Evolutionary conservation across 345 rosid species (phyloP).

Genomic region (Eucalyptus pauciflora): DNA sequence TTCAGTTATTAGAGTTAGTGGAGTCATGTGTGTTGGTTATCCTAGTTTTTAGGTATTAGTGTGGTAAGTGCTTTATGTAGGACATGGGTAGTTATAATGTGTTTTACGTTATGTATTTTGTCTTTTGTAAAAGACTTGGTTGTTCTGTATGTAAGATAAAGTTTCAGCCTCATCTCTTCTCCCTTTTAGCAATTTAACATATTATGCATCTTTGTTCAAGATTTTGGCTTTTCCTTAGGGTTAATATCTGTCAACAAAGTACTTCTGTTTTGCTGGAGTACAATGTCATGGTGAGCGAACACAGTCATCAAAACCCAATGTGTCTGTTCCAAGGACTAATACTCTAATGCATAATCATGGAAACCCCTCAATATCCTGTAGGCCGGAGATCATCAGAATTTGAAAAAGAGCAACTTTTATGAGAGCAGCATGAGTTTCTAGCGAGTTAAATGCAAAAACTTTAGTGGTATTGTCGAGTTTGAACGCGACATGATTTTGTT

Average conservation of each 20-base stretch:
- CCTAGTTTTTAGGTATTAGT: too few relatives aligned
- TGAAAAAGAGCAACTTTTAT: not conserved
- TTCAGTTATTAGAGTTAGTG: too few relatives aligned
- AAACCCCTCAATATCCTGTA: not conserved
- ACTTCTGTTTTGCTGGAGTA: not conserved
- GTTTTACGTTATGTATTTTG: too few relatives aligned
- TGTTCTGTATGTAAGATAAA: too few relatives aligned
- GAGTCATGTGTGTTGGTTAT: too few relatives aligned
- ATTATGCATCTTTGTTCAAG: not conserved
- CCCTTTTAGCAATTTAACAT: too few relatives aligned
- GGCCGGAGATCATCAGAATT: not conserved
- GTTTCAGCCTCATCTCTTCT: too few relatives aligned
- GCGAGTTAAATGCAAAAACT: not conserved
- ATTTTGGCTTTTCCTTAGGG: not conserved
- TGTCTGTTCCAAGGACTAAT: not conserved
- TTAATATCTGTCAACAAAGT: not conserved
- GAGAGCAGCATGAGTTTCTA: not conserved
- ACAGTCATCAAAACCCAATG: not conserved
- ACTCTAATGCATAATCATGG: not conserved
- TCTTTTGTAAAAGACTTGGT: too few relatives aligned
- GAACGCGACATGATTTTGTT: too few relatives aligned
- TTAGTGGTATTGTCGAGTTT: not conserved
- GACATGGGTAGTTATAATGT: too few relatives aligned
- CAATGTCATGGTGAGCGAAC: not conserved
- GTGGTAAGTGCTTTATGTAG: too few relatives aligned